Evolutionary conservation across 2,329 filamentous ascomycete species (phyloP), one percentile per base, ranked within the genome.

Genomic region (Fusarium sp.): DNA sequence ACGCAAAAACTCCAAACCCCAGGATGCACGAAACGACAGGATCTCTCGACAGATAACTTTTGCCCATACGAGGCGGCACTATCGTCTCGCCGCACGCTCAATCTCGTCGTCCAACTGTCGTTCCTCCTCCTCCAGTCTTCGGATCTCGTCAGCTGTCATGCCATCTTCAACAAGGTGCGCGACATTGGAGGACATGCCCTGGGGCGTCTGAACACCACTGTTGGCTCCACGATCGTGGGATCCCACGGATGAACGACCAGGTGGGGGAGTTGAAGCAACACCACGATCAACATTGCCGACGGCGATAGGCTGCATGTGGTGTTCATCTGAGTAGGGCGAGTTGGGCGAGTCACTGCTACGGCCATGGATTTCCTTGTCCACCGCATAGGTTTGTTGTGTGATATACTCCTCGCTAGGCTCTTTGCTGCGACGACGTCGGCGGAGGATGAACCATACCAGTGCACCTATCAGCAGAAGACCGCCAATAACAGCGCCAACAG

Each of bases 161-260:
- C 86, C 85, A n/a, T 88, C 86, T 72, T 89, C 87, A 7, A 88
- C 84, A 34, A 89, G 77, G 65, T 87, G 86, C 20, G 83, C 83
- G 47, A 86, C 84, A 29, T 78, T 79, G 22, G 77, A 73, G 10
- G 79, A 73, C 47, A 80, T 76, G 55, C 76, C 79, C 61, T 76
- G 76, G 3, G 76, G 77, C 24, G 77, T 77, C 46, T 70, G 71
- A 22, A 70, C 62, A 48, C 69, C 68, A 29, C 70, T 60, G 51
- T 58, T 61, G 22, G 54, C 63, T 51, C 53, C 61, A 44, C 69
- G 61, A 45, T 45, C 60, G 13, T 63, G 70, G 20, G 70, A 75
- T 4, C 63, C 64, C 9, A 48, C 65, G 47, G 69, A 74, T 53
- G 65, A 69, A 40, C 61, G 72, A 57, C 57, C 46, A 10, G 59